Evolutionary conservation across 805 yeast genomes (phyloP).

Genomic region (Schizosaccharomyces cryophilus): DNA sequence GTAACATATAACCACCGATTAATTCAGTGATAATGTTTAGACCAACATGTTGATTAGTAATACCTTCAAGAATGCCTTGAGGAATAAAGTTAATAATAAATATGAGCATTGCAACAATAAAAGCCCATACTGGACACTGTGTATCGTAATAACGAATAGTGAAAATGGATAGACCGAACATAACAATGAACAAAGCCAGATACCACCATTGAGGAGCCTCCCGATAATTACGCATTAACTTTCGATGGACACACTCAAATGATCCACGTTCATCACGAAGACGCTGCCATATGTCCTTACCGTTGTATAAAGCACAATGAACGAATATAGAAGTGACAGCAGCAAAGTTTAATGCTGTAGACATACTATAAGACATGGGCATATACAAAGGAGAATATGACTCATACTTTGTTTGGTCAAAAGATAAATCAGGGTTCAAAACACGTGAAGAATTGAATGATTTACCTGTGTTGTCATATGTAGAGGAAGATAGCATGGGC

Average conservation of each 20-base stretch:
- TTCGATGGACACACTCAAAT: conserved; percentile 24
- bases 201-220: conserved; percentile 51
- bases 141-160: conserved; percentile 19
- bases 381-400: conserved; percentile 40
- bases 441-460: conserved; percentile 27
- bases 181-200: conserved; percentile 19
- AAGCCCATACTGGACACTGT: conserved; percentile 38
- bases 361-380: conserved; percentile 30
- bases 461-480: conserved; percentile 11
- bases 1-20: conserved; percentile 38
- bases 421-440: conserved; percentile 19
- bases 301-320: conserved; percentile 2
- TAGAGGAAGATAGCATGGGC: conserved; percentile 25
- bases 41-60: conserved; percentile 35
- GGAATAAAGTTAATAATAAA: conserved; percentile 35
- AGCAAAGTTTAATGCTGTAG: conserved; percentile 29
- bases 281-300: conserved; percentile 14
- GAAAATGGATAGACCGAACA: conserved; percentile 23
- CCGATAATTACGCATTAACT: conserved; percentile 30
- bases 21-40: conserved; percentile 39
- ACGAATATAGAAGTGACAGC: conserved; percentile 2
- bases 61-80: conserved; percentile 33
- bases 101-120: conserved; percentile 31
- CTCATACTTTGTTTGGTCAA: conserved; percentile 25
- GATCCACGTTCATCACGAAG: conserved; percentile 8